A percentile compares a stretch with the other conserved stretches of the same genome.
phyloP scores from a whole-genome alignment of 1,139 yeast species.

The Suhomyces taliae region DNA sequence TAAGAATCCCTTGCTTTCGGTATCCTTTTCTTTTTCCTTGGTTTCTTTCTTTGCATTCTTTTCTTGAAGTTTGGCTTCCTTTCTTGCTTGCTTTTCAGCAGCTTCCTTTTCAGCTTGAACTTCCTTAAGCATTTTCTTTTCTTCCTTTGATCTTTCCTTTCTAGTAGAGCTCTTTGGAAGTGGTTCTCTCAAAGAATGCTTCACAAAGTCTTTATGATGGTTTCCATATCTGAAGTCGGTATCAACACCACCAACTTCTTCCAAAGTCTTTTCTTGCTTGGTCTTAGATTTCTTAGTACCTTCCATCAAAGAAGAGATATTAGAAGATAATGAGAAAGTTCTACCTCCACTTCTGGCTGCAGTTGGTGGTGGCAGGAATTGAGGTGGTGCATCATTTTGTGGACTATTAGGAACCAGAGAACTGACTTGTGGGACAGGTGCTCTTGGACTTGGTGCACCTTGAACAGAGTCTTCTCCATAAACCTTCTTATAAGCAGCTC shows the following conservation, averaged over 20 bases:
- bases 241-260: conserved; percentile 25
- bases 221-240: conserved; percentile 35
- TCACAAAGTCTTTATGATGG: conserved; percentile 40
- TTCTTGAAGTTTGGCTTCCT: conserved; percentile 13
- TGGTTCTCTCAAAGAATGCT: conserved; percentile 35
- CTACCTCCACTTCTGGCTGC: neutral
- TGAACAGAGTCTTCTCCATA: conserved; percentile 27
- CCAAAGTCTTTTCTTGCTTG: conserved; percentile 7
- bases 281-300: conserved; percentile 1
- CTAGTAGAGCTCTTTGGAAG: conserved; percentile 19
- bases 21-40: conserved; percentile 6
- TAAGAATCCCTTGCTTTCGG: conserved; percentile 4
- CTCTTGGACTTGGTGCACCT: neutral
- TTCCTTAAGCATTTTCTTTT: conserved; percentile 23
- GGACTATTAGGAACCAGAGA: neutral
- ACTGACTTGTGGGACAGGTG: neutral
- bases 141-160: conserved; percentile 38
- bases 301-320: conserved; percentile 3
- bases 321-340: conserved; percentile 9
- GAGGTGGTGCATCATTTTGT: conserved; percentile 3
- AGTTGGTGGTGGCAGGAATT: conserved; percentile 3
- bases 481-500: conserved; percentile 42
- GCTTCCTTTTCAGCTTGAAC: conserved; percentile 13
- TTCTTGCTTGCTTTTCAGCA: conserved; percentile 12
- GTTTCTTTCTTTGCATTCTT: conserved; percentile 9